Conservation (phyloP, 2,329 filamentous ascomycete species). For the Dryadomyces quercivorus region DNA sequence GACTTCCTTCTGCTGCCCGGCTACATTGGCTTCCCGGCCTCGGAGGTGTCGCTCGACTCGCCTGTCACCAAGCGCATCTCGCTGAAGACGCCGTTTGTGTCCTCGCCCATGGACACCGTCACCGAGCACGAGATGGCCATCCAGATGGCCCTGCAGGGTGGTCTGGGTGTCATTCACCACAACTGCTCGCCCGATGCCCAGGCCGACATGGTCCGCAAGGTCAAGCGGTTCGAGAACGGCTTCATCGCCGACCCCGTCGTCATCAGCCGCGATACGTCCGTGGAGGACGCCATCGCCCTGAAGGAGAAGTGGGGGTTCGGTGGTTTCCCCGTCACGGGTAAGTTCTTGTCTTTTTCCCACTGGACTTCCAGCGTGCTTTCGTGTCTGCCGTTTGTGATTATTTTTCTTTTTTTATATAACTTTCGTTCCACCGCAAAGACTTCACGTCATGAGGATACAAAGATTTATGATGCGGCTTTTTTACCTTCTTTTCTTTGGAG, state of each 20-base stretch:
- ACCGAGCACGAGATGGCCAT: slow-evolving; percentile 99
- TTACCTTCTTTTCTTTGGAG: background rate
- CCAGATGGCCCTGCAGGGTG: slow-evolving; percentile 82
- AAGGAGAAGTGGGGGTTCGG: slow-evolving; percentile 99
- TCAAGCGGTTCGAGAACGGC: slow-evolving; percentile 98
- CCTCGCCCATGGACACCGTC: slow-evolving; percentile 98
- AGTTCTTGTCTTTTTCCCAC: slow-evolving; percentile 27
- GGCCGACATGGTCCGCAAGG: slow-evolving; percentile 97
- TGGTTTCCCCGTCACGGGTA: slow-evolving; percentile 96
- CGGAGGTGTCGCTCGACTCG: slow-evolving; percentile 76
- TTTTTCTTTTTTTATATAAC: slow-evolving; percentile 68
- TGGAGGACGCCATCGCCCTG: slow-evolving; percentile 79
- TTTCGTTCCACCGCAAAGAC: slow-evolving; percentile 99
- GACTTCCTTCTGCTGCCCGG: slow-evolving; percentile 95
- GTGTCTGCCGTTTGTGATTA: slow-evolving; percentile 58
- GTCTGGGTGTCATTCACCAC: slow-evolving; percentile 93
- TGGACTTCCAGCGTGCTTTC: background rate
- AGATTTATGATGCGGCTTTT: slow-evolving; percentile 14
- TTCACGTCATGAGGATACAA: slow-evolving; percentile 71
- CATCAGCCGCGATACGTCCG: slow-evolving; percentile 74
- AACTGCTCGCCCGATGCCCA: slow-evolving; percentile 97
- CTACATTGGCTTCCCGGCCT: slow-evolving; percentile 95
- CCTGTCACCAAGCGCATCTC: slow-evolving; percentile 91
- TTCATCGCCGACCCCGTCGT: slow-evolving; percentile 96
- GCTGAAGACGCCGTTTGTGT: slow-evolving; percentile 92